Base-by-base conservation (phyloP, 176 grass and related monocot genomes). In the Aegilops bicornis region DNA sequence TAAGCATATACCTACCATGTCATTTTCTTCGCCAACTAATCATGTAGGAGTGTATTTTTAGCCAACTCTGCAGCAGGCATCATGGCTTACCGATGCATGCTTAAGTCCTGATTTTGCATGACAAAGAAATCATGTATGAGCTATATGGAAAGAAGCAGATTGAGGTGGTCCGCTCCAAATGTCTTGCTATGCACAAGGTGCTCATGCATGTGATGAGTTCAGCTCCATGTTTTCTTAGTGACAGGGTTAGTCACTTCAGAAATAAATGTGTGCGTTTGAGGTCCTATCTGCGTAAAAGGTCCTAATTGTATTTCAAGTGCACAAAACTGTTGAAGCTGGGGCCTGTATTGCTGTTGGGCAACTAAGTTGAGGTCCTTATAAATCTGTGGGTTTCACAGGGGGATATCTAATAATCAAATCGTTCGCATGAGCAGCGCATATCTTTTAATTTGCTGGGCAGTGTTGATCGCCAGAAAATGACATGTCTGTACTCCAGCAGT, bases 1-100 rank as follows among this genome's bases (percentile, higher is more conserved):
- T 77, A 67, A 85, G 77, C 71, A 35, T 85, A 14, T 52, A 85
- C 83, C 60, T 85, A 66, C 37, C 31, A 13, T 52, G 72, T 52
- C 72, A 20, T 52, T 85, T 66, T 52, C 40, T 9, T 67, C 56
- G 22, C 5, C 29, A 56, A 20, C 22, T 56, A 58, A 35, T 78
- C 50, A 54, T 54, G 7, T 7, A 19, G 2, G 48, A 52, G 50
- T 54, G 19, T 54, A 19, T 54, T 7, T 54, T 19, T 54, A 54
- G 50, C 50, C 50, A 54, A 54, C 50, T 54, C 50, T 54, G 16
- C 50, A 54, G 50, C 48, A 52, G 48, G 48, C 13, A 69, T 85
- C 43, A 78, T 85, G 20, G 40, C 73, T 68, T 37, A 68, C 30
- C 20, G 23, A 54, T 78, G 60, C 29, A 68, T 56, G 61, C 13